Evolutionary conservation across 306 rosid genomes (phyloP), one percentile per base, ranked within the genome.

Genomic region (Sicyos baderoa): DNA sequence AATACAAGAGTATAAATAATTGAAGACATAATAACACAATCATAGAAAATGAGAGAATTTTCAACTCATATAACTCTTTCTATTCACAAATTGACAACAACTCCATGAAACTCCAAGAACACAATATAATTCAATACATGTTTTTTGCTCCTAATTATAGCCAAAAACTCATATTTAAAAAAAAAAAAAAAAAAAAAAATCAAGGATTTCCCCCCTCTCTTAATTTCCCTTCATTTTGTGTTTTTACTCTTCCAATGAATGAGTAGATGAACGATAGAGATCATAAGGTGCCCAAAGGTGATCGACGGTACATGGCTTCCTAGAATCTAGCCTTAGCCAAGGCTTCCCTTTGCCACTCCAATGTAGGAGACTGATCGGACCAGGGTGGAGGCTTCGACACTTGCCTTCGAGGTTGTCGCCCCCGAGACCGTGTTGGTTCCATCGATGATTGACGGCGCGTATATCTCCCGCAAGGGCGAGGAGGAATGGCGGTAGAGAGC

Each of bases 291-390:
- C 85, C 97, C 97, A 91, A 0, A 91, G 78, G 76, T 91, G 91
- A 79, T 88, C 97, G 45, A 86, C 91, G 18, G 82, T 54, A 51
- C 96, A 91, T 1, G 96, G 97, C 75, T 75, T 86, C 45, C 94
- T 84, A 10, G 97, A 91, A 77, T 91, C 97, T 70, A 91, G 66
- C 68, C 97, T 88, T 79, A 91, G 76, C 97, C 97, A 88, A 1
- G 97, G 97, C 40, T 91, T 91, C 3, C 97, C 97, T 55, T 91
- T 91, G 2, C 96, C 96, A 81, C 96, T 91, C 94, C 97, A 91
- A 84, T 91, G 97, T 1, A 91, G 76, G 78, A 88, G 76, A 60
- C 97, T 88, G 25, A 88, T 81, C 1, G 96, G 89, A 6, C 97
- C 97, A 47, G 94, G 97, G 72, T 91, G 94, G 62, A 91, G 68